Percentiles rank a stretch among this genome's conserved stretches.
Evolutionary conservation across 352 stramenopile genomes (phyloP).

Genomic region (Phytophthora pini): DNA sequence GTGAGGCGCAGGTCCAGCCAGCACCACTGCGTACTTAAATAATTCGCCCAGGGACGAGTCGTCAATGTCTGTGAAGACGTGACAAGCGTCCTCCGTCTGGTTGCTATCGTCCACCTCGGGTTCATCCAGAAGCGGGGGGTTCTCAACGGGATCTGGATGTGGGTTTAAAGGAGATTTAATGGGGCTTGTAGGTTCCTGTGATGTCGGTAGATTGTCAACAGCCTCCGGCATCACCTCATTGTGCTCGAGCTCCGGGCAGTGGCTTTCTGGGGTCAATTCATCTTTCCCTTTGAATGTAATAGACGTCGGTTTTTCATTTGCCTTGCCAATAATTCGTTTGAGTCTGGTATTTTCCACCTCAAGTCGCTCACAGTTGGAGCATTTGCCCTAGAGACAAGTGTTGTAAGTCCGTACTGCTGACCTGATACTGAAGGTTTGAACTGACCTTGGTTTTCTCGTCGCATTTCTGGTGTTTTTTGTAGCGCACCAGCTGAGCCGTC

Average conservation of each 20-base stretch:
- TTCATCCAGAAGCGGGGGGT: slow-evolving; percentile 14
- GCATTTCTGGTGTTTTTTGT: slow-evolving; percentile 23
- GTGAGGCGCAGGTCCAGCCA: slow-evolving; percentile 50
- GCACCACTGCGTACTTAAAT: slow-evolving; percentile 78
- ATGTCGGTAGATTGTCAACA: background rate
- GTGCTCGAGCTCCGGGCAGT: slow-evolving; percentile 17
- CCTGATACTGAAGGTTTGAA: too few relatives aligned
- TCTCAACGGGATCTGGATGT: background rate
- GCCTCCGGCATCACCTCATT: background rate
- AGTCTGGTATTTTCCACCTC: slow-evolving; percentile 18
- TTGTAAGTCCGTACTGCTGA: too few relatives aligned
- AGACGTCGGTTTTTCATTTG: background rate
- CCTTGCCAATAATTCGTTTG: slow-evolving; percentile 7
- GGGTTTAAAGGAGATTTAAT: background rate
- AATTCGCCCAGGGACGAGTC: slow-evolving; percentile 59
- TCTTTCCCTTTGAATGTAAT: slow-evolving; percentile 8
- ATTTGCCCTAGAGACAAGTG: slow-evolving; percentile 1
- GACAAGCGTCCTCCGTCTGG: slow-evolving; percentile 35
- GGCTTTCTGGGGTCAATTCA: slow-evolving; percentile 21
- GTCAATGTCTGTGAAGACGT: slow-evolving; percentile 43
- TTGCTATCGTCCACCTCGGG: slow-evolving; percentile 30
- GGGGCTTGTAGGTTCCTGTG: background rate
- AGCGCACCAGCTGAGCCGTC: slow-evolving; percentile 35
- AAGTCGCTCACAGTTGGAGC: slow-evolving; percentile 31
- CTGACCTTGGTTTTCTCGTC: slow-evolving; percentile 15